Percentiles rank a stretch among this genome's conserved stretches.
Evolutionary conservation across 164 flowering plant species (phyloP).

Genomic region (Platanus orientalis): DNA sequence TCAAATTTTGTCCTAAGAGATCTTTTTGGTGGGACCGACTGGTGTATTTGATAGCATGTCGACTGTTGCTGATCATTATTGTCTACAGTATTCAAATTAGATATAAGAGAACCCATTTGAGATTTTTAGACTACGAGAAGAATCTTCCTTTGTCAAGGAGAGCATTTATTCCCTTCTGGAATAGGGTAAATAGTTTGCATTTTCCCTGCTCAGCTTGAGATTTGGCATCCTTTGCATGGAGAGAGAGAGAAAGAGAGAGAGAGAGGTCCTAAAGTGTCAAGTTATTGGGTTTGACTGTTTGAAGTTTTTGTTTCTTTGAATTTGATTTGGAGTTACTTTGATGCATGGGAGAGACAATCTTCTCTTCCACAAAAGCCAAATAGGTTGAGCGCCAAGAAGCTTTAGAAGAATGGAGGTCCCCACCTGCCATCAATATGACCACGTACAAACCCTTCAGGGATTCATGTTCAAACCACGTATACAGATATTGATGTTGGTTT

Average conservation of each 20-base stretch:
- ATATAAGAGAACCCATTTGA: conserved; percentile 5
- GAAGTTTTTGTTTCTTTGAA: conserved; percentile 14
- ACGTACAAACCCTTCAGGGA: conserved; percentile 19
- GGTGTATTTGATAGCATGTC: too few species aligned
- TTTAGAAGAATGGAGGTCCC: conserved; percentile 27
- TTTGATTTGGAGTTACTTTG: conserved; percentile 19
- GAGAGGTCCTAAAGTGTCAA: conserved; percentile 15
- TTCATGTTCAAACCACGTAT: conserved; percentile 28
- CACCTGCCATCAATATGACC: conserved; percentile 27
- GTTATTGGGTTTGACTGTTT: conserved; percentile 25
- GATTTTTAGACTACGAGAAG: conserved; percentile 16
- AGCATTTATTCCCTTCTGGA: conserved; percentile 46
- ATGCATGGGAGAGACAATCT: conserved; percentile 48
- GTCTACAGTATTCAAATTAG: too few species aligned
- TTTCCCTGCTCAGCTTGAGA: conserved; percentile 3
- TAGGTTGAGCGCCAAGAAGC: conserved; percentile 21
- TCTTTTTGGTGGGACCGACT: too few species aligned
- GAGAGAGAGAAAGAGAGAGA: background rate
- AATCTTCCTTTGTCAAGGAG: conserved; percentile 55
- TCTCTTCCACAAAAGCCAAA: conserved; percentile 59
- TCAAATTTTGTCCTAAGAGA: too few species aligned
- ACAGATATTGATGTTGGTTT: conserved; percentile 14
- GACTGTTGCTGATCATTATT: too few species aligned
- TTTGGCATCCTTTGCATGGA: conserved; percentile 8
- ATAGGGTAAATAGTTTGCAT: conserved; percentile 13